Percentiles rank a stretch among this genome's conserved stretches.
These are phyloP conservation scores for Talaromyces sp. DNA, from an alignment of 2,329 filamentous ascomycete species.

Conservation along the genomic window DNA sequence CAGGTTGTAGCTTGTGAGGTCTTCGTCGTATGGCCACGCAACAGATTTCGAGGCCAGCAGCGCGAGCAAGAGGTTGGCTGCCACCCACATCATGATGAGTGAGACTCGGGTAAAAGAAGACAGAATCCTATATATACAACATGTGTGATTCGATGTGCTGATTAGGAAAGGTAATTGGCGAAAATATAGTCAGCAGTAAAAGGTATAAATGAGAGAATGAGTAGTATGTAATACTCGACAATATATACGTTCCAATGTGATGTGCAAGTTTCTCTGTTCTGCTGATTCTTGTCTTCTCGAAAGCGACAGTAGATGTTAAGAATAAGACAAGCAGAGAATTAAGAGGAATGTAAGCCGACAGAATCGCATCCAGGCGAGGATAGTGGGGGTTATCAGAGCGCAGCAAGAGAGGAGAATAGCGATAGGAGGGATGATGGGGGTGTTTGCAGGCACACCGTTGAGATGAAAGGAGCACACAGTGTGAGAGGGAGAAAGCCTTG, in stretches of 20 bases:
- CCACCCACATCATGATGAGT: slow-evolving; percentile 9
- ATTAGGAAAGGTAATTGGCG: neutral
- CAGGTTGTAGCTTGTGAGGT: slow-evolving; percentile 53
- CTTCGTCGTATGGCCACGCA: slow-evolving; percentile 46
- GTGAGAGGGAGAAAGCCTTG: neutral
- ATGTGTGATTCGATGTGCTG: slow-evolving; percentile 1
- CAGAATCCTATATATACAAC: slow-evolving; percentile 1
- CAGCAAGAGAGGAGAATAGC: neutral
- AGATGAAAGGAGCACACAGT: neutral
- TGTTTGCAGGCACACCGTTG: neutral
- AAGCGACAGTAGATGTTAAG: neutral
- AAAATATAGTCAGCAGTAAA: neutral
- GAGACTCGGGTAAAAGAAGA: neutral
- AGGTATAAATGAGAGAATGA: neutral
- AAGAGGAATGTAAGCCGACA: neutral
- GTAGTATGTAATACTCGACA: neutral
- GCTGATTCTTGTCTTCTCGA: neutral
- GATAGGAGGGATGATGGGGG: slow-evolving; percentile 1
- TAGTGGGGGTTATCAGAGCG: slow-evolving; percentile 6
- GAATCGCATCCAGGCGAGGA: neutral
- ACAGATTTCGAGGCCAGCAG: slow-evolving; percentile 20
- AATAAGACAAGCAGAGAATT: neutral
- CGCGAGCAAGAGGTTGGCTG: slow-evolving; percentile 20
- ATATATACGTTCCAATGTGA: neutral
- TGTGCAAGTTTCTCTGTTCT: neutral